phyloP scores from a whole-genome alignment of 495 filamentous ascomycete genomes.

The Hypomontagnella submonticulosa region DNA sequence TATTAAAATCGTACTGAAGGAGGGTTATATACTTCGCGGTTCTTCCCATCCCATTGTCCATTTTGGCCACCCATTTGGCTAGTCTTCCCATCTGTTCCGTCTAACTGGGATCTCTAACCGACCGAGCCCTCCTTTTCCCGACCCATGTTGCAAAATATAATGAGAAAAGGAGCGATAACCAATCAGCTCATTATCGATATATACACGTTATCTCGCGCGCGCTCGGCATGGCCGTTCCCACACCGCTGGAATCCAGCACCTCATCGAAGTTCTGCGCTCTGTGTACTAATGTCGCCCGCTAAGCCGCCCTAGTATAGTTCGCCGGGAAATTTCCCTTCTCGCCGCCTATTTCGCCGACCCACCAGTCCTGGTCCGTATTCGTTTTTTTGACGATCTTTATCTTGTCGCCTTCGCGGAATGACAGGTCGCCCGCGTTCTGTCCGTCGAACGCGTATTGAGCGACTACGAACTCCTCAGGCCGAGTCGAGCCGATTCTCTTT shows the following conservation, averaged over 20 bases:
- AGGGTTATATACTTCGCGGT: too few species aligned
- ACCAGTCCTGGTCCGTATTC: slow-evolving; percentile 91
- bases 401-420: slow-evolving; percentile 83
- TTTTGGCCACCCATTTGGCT: slow-evolving; percentile 3
- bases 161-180: not conserved
- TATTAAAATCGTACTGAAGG: too few species aligned
- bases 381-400: slow-evolving; percentile 89
- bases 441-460: slow-evolving; percentile 85
- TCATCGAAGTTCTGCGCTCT: not conserved
- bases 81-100: slow-evolving; percentile 3
- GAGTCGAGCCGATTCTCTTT: slow-evolving; percentile 60
- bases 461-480: slow-evolving; percentile 72
- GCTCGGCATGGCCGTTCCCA: not conserved
- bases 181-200: slow-evolving; percentile 2
- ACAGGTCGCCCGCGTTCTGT: slow-evolving; percentile 77
- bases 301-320: slow-evolving; percentile 75
- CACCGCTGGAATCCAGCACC: too few species aligned
- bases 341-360: slow-evolving; percentile 87
- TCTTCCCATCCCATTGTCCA: not conserved
- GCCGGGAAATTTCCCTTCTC: slow-evolving; percentile 84
- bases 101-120: not conserved
- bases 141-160: not conserved
- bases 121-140: not conserved
- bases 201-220: not conserved
- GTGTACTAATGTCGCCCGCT: not conserved